A percentile compares a stretch with the other conserved stretches of the same genome.
phyloP scores from a whole-genome alignment of 106 monocot genomes.

The Dioscorea zingiberensis region DNA sequence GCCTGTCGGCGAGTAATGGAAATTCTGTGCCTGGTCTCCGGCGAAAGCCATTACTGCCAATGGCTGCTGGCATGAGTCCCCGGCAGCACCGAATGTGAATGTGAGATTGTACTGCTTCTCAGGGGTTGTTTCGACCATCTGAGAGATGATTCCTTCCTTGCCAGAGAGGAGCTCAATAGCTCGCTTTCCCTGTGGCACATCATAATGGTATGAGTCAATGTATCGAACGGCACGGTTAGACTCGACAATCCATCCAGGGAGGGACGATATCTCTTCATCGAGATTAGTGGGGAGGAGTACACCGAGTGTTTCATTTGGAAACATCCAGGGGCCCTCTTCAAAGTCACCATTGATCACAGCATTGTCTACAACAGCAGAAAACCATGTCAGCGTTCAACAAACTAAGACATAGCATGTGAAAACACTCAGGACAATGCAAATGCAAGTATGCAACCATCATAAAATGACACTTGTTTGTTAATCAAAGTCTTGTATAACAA shows the following conservation, averaged over 20 bases:
- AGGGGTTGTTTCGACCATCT: constrained; percentile 83
- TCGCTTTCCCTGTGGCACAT: constrained; percentile 82
- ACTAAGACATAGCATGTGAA: no score
- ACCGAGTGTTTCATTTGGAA: constrained; percentile 47
- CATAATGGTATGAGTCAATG: constrained; percentile 76
- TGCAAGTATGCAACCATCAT: no score
- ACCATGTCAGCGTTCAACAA: no score
- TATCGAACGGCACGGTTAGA: constrained; percentile 89
- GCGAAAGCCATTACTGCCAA: constrained; percentile 93
- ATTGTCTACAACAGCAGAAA: constrained; percentile 27
- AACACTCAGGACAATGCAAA: no score
- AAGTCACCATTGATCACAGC: constrained; percentile 57
- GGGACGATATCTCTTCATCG: constrained; percentile 57
- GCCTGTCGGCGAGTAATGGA: constrained; percentile 65
- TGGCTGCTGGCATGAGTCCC: constrained; percentile 72
- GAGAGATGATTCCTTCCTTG: constrained; percentile 94
- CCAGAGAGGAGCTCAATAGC: constrained; percentile 91
- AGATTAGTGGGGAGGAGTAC: constrained; percentile 92
- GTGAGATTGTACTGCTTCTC: constrained; percentile 66
- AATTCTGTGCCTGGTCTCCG: constrained; percentile 72
- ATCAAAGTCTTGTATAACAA: no score
- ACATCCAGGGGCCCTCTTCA: constrained; percentile 75
- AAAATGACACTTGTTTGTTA: no score
- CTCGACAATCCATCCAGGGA: constrained; percentile 89
- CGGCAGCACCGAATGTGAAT: constrained; percentile 63